Evolutionary conservation across 2,329 filamentous ascomycete species (phyloP), one percentile per base, ranked within the genome.

Genomic region (Colletotrichum sp.): DNA sequence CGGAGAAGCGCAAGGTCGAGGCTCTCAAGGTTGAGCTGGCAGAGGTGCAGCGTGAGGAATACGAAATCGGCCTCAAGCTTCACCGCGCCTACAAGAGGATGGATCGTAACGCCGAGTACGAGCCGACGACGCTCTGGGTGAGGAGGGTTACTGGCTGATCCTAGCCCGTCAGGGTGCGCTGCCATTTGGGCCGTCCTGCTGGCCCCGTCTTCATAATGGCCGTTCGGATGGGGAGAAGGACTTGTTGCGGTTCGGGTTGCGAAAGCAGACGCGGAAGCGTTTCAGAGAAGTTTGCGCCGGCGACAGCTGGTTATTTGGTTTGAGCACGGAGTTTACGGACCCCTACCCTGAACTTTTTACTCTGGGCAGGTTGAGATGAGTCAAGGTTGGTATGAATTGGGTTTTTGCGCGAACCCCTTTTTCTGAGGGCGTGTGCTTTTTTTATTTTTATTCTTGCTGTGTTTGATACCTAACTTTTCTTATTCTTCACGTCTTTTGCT

Each of bases 111-210:
- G 88, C 88, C 4, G 86, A 88, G 38, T 93, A 87, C 78, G 92
- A 94, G 78, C 90, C 90, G 13, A 93, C 92, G 1, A 90, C 90
- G 34, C 83, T 97, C 12, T 97, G 95, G 95, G 93, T 97, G 64
- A 90, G 93, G 79, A 88, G 95, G 76, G 92, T 95, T 74, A 95
- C 94, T 24, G 90, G 87, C 75, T 93, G 62, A 54, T 51, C 38
- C 58, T 47, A 6, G 66, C 29, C 66, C 43, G 57, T 51, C n/a
- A 43, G 9, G 5, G 34, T 21, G 27, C 13, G 29, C n/a, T 21
- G n/a, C 55, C 16, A 33, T 47, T 24, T 29, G 24, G n/a, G 55
- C 36, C 27, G 55, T 59, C 0, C n/a, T 58, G 8, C 43, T 55
- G 24, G 62, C 21, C n/a, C 24, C 24, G 38, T 51, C 18, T 21